Conservation (phyloP, 495 filamentous ascomycete genomes). For the Melanomma pulvis-pyrius region DNA sequence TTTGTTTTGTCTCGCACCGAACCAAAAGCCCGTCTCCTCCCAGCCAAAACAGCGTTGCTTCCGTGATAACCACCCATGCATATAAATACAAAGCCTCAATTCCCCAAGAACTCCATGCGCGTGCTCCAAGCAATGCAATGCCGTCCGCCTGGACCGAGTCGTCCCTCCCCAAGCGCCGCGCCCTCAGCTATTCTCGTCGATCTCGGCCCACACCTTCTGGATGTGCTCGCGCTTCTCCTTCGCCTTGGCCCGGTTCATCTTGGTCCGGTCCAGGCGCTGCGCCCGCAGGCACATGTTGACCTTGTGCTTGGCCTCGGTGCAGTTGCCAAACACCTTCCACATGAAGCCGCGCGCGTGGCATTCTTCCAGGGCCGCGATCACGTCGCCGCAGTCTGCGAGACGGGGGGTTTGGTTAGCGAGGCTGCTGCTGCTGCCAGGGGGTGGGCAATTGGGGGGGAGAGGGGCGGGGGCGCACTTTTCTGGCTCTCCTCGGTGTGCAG, state of each 20-base stretch:
- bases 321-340: constrained; percentile 83
- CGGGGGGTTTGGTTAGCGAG: too few relatives aligned
- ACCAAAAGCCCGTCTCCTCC: too few relatives aligned
- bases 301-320: constrained; percentile 79
- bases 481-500: constrained; percentile 85
- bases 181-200: constrained; percentile 69
- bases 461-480: constrained; percentile 58
- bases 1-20: background rate
- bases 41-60: too few relatives aligned
- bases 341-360: constrained; percentile 93
- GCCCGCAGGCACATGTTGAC: constrained; percentile 81
- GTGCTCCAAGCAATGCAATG: background rate
- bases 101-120: background rate
- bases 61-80: background rate
- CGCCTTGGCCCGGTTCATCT: constrained; percentile 72
- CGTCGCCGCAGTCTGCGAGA: constrained; percentile 79
- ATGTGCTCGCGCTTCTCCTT: constrained; percentile 68
- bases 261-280: constrained; percentile 76
- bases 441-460: constrained; percentile 1
- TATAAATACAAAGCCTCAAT: background rate
- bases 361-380: constrained; percentile 91
- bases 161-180: background rate
- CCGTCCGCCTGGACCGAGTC: background rate
- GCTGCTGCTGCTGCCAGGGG: too few relatives aligned
- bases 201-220: constrained; percentile 76